Base-by-base conservation (phyloP, 495 filamentous ascomycete genomes). In the Aspergillus affinis region DNA sequence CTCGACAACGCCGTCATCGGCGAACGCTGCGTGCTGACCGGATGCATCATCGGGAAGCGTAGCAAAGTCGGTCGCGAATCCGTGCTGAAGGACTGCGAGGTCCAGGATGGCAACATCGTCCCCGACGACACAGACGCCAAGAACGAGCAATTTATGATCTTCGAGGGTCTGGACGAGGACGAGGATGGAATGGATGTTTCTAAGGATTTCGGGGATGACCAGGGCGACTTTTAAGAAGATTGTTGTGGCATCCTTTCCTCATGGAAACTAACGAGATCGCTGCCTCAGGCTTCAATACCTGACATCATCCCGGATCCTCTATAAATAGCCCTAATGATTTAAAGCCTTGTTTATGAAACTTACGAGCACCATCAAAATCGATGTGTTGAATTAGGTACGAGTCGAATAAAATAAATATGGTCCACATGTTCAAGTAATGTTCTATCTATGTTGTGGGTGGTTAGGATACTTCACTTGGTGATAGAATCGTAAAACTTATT, bases 1-100 rank as follows among this genome's bases (percentile, higher is more conserved):
- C 95, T 98, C 90, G 92, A 97, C 57, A 90, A 91, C 9, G 92
- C 88, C 4, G 85, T 89, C 4, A 84, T 98, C 5, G 92, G 86
- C 7, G 86, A 88, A 65, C 84, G 88, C 20, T 88, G 84, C 61
- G 86, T 87, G 67, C 72, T 98, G 50, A 92, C 87, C 8, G 90
- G 89, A 2, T 96, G 91, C 65, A 85, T 97, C 23, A 68, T 98
- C 10, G 94, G 95, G 0, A 83, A 86, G 53, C 75, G 90, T 51
- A 85, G 83, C 51, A 86, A 85, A 66, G 82, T 98, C 50, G 92
- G 92, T 0, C 86, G 88, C 23, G 88, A 88, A 49, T 88, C 84
- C 50, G 79, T 81, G 18, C 75, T 98, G 56, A 90, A 85, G 56
- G 91, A 97, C 59, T 96, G 92, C 65, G 92, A 97, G 72, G 86